Evolutionary conservation across 495 filamentous ascomycete species (phyloP).

Genomic region (Gamarada debralockiae): DNA sequence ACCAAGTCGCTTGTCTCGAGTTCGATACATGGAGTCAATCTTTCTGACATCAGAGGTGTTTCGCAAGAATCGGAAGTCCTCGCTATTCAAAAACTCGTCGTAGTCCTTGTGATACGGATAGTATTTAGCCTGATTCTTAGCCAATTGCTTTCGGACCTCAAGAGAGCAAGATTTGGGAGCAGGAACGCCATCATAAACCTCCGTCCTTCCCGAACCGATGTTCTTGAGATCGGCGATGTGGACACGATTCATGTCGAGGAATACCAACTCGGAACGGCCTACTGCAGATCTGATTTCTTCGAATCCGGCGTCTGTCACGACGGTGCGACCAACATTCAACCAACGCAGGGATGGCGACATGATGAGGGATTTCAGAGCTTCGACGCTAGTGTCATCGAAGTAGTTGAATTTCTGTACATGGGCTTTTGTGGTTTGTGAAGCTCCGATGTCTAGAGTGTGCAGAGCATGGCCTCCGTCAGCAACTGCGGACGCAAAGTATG

Average conservation of each 20-base stretch:
- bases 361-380: constrained; percentile 9
- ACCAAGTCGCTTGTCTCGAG: constrained; percentile 23
- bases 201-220: too few species aligned
- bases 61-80: constrained; percentile 31
- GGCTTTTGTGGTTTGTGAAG: constrained; percentile 32
- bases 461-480: constrained; percentile 21
- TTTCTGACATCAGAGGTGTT: constrained; percentile 34
- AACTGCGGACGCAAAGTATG: constrained; percentile 22
- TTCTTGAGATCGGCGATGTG: too few species aligned
- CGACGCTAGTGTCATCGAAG: constrained; percentile 17
- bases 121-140: constrained; percentile 24
- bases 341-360: constrained; percentile 15
- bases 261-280: too few species aligned
- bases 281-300: too few species aligned
- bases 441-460: constrained; percentile 27
- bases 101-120: constrained; percentile 22
- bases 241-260: too few species aligned
- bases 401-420: constrained; percentile 33
- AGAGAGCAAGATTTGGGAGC: constrained; percentile 5
- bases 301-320: too few species aligned
- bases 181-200: constrained; percentile 9
- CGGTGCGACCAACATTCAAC: constrained; percentile 30
- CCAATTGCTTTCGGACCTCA: not conserved
- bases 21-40: constrained; percentile 38
- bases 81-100: constrained; percentile 19